Percentiles rank a stretch among this genome's conserved stretches.
These are phyloP conservation scores for Talaromyces sp. DNA, from an alignment of 2,329 filamentous ascomycete species.

Conservation along the genomic window DNA sequence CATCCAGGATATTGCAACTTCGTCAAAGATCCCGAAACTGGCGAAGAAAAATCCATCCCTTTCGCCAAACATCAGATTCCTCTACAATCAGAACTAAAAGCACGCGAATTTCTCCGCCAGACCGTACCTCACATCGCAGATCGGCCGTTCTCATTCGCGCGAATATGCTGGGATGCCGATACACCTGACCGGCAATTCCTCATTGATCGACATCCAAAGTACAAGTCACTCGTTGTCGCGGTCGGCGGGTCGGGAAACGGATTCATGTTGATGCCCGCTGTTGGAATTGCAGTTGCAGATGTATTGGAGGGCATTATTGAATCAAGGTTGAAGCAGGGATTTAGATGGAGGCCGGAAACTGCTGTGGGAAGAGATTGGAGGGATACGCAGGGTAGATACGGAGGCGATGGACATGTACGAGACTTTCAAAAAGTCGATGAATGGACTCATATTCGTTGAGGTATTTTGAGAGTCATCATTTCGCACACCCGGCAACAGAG, in stretches of 20 bases:
- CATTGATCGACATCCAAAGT: slow-evolving; percentile 51
- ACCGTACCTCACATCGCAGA: slow-evolving; percentile 54
- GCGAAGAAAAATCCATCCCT: slow-evolving; percentile 35
- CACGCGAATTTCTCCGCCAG: slow-evolving; percentile 51
- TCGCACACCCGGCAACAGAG: no score
- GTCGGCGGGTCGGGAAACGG: slow-evolving; percentile 53
- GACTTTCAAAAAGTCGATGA: slow-evolving; percentile 14
- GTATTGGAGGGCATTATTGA: slow-evolving; percentile 47
- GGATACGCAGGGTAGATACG: slow-evolving; percentile 51
- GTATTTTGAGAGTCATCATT: no score
- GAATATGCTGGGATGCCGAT: slow-evolving; percentile 60
- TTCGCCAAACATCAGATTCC: slow-evolving; percentile 49
- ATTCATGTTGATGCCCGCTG: slow-evolving; percentile 53
- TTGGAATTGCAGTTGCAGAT: slow-evolving; percentile 52
- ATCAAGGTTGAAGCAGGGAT: slow-evolving; percentile 43
- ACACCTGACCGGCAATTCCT: slow-evolving; percentile 55
- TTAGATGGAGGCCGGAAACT: slow-evolving; percentile 52
- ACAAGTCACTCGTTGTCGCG: slow-evolving; percentile 47
- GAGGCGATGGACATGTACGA: slow-evolving; percentile 7
- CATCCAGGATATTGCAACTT: slow-evolving; percentile 57
- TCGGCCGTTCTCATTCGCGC: slow-evolving; percentile 51
- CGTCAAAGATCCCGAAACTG: slow-evolving; percentile 30
- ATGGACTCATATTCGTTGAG: slow-evolving; percentile 4
- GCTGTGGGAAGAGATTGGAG: slow-evolving; percentile 40
- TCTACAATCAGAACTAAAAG: slow-evolving; percentile 46